Evolutionary conservation across 2,329 filamentous ascomycete species (phyloP).

Genomic region (Claviceps humidiphila): DNA sequence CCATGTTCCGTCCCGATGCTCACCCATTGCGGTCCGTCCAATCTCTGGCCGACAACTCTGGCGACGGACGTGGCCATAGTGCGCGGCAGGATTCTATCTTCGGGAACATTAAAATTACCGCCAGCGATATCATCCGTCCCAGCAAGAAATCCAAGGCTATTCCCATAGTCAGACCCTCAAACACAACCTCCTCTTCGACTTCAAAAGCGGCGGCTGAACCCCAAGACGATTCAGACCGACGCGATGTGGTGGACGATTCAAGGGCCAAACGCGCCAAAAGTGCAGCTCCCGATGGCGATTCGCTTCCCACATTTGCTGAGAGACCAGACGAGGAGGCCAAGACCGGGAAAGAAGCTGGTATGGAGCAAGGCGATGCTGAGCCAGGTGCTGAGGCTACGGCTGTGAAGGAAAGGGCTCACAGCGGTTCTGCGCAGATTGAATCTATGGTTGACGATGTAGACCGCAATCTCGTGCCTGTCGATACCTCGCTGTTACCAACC

Average conservation of each 20-base stretch:
- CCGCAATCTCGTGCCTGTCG: conserved; percentile 23
- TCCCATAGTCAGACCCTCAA: conserved; percentile 60
- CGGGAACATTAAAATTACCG: conserved; percentile 50
- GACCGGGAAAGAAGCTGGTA: too few relatives aligned
- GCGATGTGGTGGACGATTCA: conserved; percentile 44
- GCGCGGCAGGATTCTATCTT: conserved; percentile 46
- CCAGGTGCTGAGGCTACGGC: background rate
- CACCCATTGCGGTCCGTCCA: conserved; percentile 58
- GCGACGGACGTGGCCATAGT: conserved; percentile 32
- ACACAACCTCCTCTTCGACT: conserved; percentile 20
- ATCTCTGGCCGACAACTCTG: conserved; percentile 28
- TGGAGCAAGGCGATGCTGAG: background rate
- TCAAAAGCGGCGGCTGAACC: conserved; percentile 12
- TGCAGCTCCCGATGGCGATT: conserved; percentile 51
- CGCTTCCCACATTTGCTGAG: conserved; percentile 62
- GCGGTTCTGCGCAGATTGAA: background rate
- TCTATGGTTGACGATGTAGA: conserved; percentile 27
- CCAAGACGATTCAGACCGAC: conserved; percentile 36
- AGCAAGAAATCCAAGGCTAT: conserved; percentile 69
- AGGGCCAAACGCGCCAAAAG: conserved; percentile 65
- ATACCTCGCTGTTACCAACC: conserved; percentile 42
- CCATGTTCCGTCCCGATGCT: conserved; percentile 63
- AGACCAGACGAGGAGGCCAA: conserved; percentile 21
- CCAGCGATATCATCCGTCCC: conserved; percentile 50
- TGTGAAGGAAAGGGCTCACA: background rate